Conservation (phyloP, 1,139 yeast species). For the Hyphopichia wangnamkhiaoensis region DNA sequence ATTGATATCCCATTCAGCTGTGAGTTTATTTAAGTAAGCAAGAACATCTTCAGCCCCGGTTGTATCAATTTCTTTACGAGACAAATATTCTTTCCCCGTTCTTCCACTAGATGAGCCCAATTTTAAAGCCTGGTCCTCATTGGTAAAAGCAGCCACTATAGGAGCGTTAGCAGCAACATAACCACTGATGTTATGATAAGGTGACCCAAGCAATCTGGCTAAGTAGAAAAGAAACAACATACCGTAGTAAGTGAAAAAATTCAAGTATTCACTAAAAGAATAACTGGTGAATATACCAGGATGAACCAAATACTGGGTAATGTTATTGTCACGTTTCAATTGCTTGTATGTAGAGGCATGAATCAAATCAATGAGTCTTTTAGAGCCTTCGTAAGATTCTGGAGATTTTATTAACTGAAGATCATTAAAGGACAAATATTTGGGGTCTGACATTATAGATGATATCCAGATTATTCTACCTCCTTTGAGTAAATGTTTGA, state of each 20-base stretch:
- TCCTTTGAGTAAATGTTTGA: conserved; percentile 54
- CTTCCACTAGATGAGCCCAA: conserved; percentile 73
- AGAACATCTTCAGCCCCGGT: conserved; percentile 68
- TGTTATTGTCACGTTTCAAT: conserved; percentile 47
- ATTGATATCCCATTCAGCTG: conserved; percentile 65
- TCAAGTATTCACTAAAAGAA: conserved; percentile 74
- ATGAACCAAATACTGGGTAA: conserved; percentile 76
- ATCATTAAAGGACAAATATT: conserved; percentile 70
- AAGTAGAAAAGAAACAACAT: conserved; percentile 82
- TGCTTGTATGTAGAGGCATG: conserved; percentile 68
- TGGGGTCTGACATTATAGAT: conserved; percentile 74
- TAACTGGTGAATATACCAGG: conserved; percentile 94
- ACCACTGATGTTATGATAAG: conserved; percentile 86
- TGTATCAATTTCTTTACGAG: conserved; percentile 53
- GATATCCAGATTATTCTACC: conserved; percentile 84
- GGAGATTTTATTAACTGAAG: conserved; percentile 64
- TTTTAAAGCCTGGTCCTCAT: conserved; percentile 54
- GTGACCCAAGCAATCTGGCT: conserved; percentile 82
- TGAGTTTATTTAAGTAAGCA: conserved; percentile 56
- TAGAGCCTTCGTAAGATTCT: conserved; percentile 89
- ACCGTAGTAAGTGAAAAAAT: conserved; percentile 76
- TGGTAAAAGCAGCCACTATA: conserved; percentile 35
- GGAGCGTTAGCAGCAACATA: conserved; percentile 90
- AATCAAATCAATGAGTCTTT: conserved; percentile 78
- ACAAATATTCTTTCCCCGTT: conserved; percentile 65